Evolutionary conservation across 83 land plant species (phyloP), one percentile per base, ranked within the genome.

Genomic region (Thuja plicata): DNA sequence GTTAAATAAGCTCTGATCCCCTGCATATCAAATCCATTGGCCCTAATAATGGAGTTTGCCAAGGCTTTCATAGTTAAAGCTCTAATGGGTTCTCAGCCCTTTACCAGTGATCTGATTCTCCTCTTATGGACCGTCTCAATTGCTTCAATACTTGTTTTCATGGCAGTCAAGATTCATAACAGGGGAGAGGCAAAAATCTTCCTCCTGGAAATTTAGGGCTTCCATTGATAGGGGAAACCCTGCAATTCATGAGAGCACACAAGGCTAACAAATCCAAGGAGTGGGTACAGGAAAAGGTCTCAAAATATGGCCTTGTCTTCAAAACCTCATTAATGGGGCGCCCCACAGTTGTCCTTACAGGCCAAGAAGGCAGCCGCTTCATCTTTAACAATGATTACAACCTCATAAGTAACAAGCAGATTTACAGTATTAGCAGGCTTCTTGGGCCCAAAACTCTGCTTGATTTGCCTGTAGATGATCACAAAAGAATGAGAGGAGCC

Each of bases 181-280:
- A 32, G 4, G 37, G 12, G 34, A 74, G n/a, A 2, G 37, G 78
- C 3, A 32, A 74, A 74, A 74, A 74, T n/a, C 88, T 92, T 57
- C 93, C 93, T 15, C 90, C 92, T 5, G 93, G 91, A 17, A 86
- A 86, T 0, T 60, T 88, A 8, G 93, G 93, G 17, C 79, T 87
- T 8, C 93, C 93, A 1, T 16, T 90, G 24, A 54, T 90, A 19
- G 93, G 93, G 30, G 93, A 92, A 37, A 86, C 92, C 17, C 16
- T 92, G 1, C 71, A 89, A 52, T 92, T 88, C 30, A 57, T 90
- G 3, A 43, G 45, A 16, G 89, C 88, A 8, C 77, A 19, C 38
- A 88, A 52, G 50, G 8, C 54, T 9, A 34, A 89, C 54, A 21
- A 15, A 78, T 12, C 54, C 11, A 80, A 32, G 30, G 82, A 90